Base-by-base conservation (phyloP, 2,329 filamentous ascomycete genomes). In the Cercospora brassicicola region DNA sequence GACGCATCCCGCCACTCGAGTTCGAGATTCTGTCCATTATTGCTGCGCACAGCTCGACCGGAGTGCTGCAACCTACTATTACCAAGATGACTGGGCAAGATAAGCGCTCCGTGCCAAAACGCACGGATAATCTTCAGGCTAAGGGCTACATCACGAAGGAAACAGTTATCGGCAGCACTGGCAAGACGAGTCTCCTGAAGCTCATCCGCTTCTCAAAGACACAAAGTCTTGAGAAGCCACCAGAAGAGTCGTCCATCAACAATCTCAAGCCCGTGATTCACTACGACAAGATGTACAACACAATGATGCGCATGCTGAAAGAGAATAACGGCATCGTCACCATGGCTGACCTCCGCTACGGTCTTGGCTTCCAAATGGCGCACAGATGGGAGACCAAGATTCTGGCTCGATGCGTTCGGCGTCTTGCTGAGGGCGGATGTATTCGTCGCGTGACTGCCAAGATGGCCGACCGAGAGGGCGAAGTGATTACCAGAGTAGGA, bases 141-240 rank as follows among this genome's bases (percentile, higher is more conserved):
- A 88, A 86, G 71, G 88, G 88, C 0, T 89, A 90, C 74, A 89
- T 90, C 64, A 81, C 84, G 48, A 90, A 90, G 73, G 80, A 81
- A 62, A 75, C 78, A 8, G 81, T 86, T 18, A 80, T 85, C 31
- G 79, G 81, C 23, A 82, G 81, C 66, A 82, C 83, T 3, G 77
- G 81, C 5, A 82, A 84, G 56, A 89, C 87, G 0, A 89, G 86
- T 75, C 76, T 88, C 6, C 85, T 87, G 30, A 84, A 81, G 1
- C 79, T 88, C 67, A 83, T 81, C 67, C 84, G 81, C 72, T 88
- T 67, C 67, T 76, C 68, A 13, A 73, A 68, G 10, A 69, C 72
- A 23, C 74, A 75, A 30, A 62, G 65, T 10, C 53, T 65, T 18
- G 61, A 63, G n/a, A 53, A 70, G 10, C 45, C 64, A n/a, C 53